Evolutionary conservation across 768 basidiomycete species (phyloP).

Genomic region (Tulasnella sp.): DNA sequence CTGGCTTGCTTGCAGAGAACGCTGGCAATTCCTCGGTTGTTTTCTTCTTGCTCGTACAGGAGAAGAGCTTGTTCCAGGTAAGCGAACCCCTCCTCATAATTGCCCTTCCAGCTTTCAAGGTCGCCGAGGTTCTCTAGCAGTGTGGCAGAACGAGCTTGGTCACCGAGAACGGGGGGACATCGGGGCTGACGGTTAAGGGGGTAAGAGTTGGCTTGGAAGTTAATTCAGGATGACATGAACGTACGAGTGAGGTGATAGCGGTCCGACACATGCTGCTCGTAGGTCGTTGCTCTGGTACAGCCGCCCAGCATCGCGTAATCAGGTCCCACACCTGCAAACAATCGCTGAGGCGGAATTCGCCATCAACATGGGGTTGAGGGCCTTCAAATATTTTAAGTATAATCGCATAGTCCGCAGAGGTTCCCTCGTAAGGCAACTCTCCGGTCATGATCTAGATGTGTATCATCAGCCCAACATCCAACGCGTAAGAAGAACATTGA

Average conservation of each 20-base stretch:
- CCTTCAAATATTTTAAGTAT: neutral
- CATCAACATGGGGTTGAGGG: neutral
- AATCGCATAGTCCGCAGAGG: neutral
- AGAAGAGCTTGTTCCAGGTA: neutral
- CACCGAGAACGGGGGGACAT: neutral
- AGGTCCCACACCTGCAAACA: conserved; percentile 9
- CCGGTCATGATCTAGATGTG: neutral
- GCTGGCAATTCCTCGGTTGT: neutral
- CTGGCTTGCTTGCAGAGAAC: neutral
- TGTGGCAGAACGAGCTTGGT: neutral
- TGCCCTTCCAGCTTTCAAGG: neutral
- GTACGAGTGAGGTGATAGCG: neutral
- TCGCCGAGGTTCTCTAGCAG: neutral
- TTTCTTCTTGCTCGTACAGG: neutral
- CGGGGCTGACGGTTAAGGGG: neutral
- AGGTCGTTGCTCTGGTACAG: neutral
- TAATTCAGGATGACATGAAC: neutral
- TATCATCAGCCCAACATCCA: neutral
- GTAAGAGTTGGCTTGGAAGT: neutral
- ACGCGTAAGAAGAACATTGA: neutral
- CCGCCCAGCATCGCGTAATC: neutral
- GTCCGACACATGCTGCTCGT: neutral
- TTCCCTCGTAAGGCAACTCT: neutral
- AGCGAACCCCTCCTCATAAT: neutral
- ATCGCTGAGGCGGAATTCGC: neutral